Conservation (phyloP, 2,329 filamentous ascomycete genomes). For the Aspergillus alliaceus region DNA sequence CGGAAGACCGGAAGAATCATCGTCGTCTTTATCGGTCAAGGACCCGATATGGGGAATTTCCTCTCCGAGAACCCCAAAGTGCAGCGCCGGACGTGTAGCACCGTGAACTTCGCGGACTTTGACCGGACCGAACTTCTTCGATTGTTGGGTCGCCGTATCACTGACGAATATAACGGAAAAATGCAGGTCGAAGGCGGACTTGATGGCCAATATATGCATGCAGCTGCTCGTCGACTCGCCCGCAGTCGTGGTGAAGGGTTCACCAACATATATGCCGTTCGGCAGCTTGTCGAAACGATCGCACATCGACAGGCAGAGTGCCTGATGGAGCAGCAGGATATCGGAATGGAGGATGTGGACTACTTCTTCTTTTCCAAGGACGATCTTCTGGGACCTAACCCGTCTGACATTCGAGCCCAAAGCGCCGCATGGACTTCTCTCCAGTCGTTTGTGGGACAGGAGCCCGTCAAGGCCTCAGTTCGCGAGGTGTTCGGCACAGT, state of each 20-base stretch:
- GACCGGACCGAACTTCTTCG: slow-evolving; percentile 12
- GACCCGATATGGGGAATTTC: slow-evolving; percentile 10
- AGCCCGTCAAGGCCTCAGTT: slow-evolving; percentile 16
- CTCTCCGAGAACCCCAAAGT: slow-evolving; percentile 13
- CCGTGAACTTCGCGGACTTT: slow-evolving; percentile 18
- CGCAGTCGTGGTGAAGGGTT: slow-evolving; percentile 16
- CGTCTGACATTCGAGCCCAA: slow-evolving; percentile 8
- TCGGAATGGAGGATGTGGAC: slow-evolving; percentile 17
- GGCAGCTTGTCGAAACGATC: slow-evolving; percentile 15
- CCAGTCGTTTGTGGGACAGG: slow-evolving; percentile 19
- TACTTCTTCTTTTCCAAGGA: slow-evolving; percentile 22
- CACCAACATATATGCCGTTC: slow-evolving; percentile 16
- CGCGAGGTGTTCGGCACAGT: slow-evolving; percentile 14
- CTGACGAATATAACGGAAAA: slow-evolving; percentile 13
- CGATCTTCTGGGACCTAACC: slow-evolving; percentile 18
- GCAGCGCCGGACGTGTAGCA: slow-evolving; percentile 17
- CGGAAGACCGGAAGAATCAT: slow-evolving; percentile 13
- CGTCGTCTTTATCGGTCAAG: slow-evolving; percentile 15
- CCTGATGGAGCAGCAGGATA: slow-evolving; percentile 13
- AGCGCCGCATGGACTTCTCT: slow-evolving; percentile 18
- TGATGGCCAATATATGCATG: slow-evolving; percentile 20
- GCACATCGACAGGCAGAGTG: slow-evolving; percentile 17
- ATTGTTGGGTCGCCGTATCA: slow-evolving; percentile 14
- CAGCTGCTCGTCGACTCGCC: slow-evolving; percentile 18
- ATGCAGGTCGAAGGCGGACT: slow-evolving; percentile 22